phyloP scores from a whole-genome alignment of 2,329 filamentous ascomycete genomes.

The Sporothrix brunneoviolacea region DNA sequence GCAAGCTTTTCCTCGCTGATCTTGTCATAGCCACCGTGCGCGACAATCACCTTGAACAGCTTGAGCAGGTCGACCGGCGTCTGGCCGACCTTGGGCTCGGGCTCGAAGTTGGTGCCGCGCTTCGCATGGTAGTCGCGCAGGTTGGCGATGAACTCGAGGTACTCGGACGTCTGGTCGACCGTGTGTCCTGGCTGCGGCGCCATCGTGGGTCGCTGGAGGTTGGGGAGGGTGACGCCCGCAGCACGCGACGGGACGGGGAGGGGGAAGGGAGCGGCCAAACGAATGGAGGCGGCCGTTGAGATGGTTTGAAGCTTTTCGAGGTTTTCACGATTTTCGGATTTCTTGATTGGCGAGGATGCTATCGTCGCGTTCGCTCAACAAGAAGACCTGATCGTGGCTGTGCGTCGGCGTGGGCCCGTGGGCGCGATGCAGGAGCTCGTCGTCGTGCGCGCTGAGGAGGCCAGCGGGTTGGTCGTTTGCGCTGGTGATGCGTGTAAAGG shows the following conservation, averaged over 20 bases:
- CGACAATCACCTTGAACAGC: slow-evolving; percentile 70
- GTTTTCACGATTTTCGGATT: too few species aligned
- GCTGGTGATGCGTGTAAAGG: slow-evolving; percentile 15
- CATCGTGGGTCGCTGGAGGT: slow-evolving; percentile 21
- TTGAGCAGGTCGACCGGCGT: slow-evolving; percentile 70
- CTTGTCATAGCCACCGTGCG: slow-evolving; percentile 78
- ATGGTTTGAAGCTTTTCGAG: too few species aligned
- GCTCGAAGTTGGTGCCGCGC: slow-evolving; percentile 71
- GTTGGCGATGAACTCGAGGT: slow-evolving; percentile 70
- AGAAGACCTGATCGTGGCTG: too few species aligned
- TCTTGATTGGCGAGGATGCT: too few species aligned
- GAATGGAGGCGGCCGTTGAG: too few species aligned
- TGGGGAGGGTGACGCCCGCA: too few species aligned
- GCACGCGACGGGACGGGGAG: too few species aligned
- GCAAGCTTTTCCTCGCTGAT: slow-evolving; percentile 77
- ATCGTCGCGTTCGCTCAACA: too few species aligned
- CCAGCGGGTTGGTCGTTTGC: too few species aligned
- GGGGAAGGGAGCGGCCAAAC: not conserved
- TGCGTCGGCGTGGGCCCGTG: too few species aligned
- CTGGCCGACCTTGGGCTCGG: slow-evolving; percentile 72
- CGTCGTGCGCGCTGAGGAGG: too few species aligned
- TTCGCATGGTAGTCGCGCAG: slow-evolving; percentile 68
- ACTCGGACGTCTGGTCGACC: slow-evolving; percentile 61
- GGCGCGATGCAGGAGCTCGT: too few species aligned
- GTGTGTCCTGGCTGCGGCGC: slow-evolving; percentile 29